These are phyloP conservation scores for Berberis thunbergii DNA, from an alignment of 164 flowering plant species.

Conservation along the genomic window DNA sequence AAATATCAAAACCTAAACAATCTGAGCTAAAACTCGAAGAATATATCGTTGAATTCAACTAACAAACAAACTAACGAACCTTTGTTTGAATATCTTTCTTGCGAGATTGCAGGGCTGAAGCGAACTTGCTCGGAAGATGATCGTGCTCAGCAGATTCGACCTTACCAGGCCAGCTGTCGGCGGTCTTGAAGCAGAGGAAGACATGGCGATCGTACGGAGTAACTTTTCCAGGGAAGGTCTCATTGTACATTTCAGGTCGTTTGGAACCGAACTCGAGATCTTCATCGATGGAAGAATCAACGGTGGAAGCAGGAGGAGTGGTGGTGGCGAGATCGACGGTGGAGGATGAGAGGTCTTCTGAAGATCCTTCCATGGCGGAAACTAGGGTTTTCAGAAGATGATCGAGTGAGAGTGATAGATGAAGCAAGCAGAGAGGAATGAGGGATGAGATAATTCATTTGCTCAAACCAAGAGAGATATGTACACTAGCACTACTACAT, in stretches of 20 bases:
- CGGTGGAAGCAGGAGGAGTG: background rate
- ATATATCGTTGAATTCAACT: background rate
- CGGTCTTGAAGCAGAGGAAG: slow-evolving; percentile 66
- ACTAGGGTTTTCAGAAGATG: slow-evolving; percentile 15
- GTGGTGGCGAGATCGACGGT: background rate
- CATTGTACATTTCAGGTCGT: slow-evolving; percentile 63
- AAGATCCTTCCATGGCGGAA: slow-evolving; percentile 10
- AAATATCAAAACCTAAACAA: background rate
- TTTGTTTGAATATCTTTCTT: slow-evolving; percentile 40
- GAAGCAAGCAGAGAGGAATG: too few relatives aligned
- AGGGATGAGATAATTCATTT: too few relatives aligned
- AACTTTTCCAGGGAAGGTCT: slow-evolving; percentile 48
- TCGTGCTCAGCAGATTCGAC: slow-evolving; percentile 52
- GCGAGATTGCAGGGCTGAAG: slow-evolving; percentile 47
- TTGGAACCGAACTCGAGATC: slow-evolving; percentile 57
- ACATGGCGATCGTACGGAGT: slow-evolving; percentile 71
- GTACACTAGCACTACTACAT: too few relatives aligned
- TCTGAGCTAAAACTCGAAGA: background rate
- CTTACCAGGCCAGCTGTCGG: slow-evolving; percentile 56
- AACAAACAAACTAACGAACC: slow-evolving; percentile 23
- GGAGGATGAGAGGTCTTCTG: slow-evolving; percentile 8
- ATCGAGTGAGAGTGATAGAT: background rate
- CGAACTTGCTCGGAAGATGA: slow-evolving; percentile 52
- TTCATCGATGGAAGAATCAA: slow-evolving; percentile 9
- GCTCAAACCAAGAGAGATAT: too few relatives aligned